phyloP scores from a whole-genome alignment of 2,329 filamentous ascomycete species.

The Colletotrichum tabaci region DNA sequence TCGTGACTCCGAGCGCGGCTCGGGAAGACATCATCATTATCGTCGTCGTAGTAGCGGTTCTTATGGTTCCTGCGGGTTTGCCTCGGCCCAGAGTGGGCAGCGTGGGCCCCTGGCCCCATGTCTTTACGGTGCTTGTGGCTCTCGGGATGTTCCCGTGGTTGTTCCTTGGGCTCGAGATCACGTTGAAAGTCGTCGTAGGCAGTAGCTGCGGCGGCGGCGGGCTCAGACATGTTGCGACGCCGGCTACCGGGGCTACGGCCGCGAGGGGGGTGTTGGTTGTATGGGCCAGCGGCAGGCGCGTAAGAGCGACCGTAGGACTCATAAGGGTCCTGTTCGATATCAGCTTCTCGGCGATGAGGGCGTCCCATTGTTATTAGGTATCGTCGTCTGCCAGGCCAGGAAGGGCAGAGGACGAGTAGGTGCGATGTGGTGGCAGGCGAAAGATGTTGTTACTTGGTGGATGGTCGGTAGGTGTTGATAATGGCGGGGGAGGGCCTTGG shows the following conservation, averaged over 20 bases:
- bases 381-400: neutral
- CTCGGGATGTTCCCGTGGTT: neutral
- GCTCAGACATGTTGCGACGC: slow-evolving; percentile 32
- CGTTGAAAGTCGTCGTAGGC: slow-evolving; percentile 11
- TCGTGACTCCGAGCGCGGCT: slow-evolving; percentile 29
- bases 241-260: slow-evolving; percentile 35
- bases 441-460: neutral
- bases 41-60: slow-evolving; percentile 16
- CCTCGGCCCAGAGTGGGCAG: slow-evolving; percentile 6
- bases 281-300: slow-evolving; percentile 6
- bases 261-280: slow-evolving; percentile 19
- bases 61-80: slow-evolving; percentile 6
- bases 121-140: slow-evolving; percentile 20
- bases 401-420: neutral
- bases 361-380: slow-evolving; percentile 28
- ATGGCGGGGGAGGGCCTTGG: neutral
- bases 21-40: slow-evolving; percentile 8
- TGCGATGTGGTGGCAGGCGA: neutral
- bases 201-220: slow-evolving; percentile 19
- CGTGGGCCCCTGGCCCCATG: neutral
- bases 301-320: slow-evolving; percentile 15
- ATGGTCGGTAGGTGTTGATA: neutral
- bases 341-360: slow-evolving; percentile 21
- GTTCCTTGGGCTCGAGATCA: slow-evolving; percentile 5
- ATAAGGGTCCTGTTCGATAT: slow-evolving; percentile 23